These are phyloP conservation scores for Backusella psychrophila DNA, from an alignment of 192 early-diverging fungal genomes.

Conservation along the genomic window DNA sequence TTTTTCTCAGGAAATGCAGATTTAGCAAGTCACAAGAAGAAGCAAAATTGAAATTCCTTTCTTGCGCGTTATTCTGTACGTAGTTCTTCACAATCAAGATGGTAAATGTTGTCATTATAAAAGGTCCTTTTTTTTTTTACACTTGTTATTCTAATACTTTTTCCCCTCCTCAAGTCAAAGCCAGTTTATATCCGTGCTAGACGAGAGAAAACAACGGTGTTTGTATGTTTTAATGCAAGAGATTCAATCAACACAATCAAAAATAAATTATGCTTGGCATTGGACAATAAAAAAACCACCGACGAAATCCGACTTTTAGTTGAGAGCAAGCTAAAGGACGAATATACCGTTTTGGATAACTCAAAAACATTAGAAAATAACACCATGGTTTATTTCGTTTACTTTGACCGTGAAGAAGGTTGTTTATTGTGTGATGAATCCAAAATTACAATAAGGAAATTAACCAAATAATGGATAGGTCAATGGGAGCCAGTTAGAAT, in stretches of 20 bases:
- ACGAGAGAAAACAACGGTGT: slow-evolving; percentile 4
- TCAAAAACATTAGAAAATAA: background rate
- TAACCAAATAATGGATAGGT: background rate
- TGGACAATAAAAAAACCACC: background rate
- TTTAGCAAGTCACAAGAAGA: background rate
- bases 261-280: background rate
- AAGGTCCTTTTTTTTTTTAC: background rate
- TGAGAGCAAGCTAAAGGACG: background rate
- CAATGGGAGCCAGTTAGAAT: slow-evolving; percentile 12
- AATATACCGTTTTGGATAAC: background rate
- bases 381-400: slow-evolving; percentile 10
- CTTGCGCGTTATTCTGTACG: background rate
- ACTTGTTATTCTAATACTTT: background rate
- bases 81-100: background rate
- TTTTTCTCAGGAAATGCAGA: too few species aligned
- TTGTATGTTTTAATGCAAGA: slow-evolving; percentile 1
- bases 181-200: slow-evolving; percentile 7
- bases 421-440: background rate
- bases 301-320: slow-evolving; percentile 9
- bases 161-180: background rate
- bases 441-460: too few species aligned
- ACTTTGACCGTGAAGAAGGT: slow-evolving; percentile 7
- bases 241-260: background rate
- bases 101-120: background rate
- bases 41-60: background rate